Percentiles rank a stretch among this genome's conserved stretches.
Evolutionary conservation across 1,284 basidiomycete genomes (phyloP).

Genomic region (Cryptococcus sp.): DNA sequence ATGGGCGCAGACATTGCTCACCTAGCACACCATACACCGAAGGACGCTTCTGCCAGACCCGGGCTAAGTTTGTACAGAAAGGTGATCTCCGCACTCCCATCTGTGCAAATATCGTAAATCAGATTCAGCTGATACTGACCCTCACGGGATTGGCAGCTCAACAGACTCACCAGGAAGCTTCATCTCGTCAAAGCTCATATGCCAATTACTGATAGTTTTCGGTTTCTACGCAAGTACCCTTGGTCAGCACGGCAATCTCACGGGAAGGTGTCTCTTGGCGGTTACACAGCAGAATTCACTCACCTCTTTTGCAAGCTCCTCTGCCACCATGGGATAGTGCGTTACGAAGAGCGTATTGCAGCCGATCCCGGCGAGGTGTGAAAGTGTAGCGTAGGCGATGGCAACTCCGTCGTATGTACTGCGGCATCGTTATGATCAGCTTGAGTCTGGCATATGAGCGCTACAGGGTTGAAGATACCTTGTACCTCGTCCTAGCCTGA

Average conservation of each 20-base stretch:
- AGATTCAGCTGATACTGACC: conserved; percentile 10
- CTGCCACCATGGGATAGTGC: conserved; percentile 70
- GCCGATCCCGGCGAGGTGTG: conserved; percentile 66
- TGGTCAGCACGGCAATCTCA: background rate
- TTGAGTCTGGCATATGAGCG: background rate
- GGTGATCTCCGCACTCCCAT: conserved; percentile 73
- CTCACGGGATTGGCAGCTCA: no score
- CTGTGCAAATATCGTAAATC: conserved; percentile 53
- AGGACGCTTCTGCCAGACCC: conserved; percentile 77
- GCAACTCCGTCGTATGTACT: conserved; percentile 52
- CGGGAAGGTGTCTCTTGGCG: background rate
- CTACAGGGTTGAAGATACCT: conserved; percentile 14
- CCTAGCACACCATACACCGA: conserved; percentile 85
- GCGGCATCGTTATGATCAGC: background rate
- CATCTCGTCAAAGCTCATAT: conserved; percentile 74
- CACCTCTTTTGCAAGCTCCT: conserved; percentile 61
- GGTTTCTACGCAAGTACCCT: conserved; percentile 22
- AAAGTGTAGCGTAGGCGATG: conserved; percentile 65
- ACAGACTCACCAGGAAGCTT: conserved; percentile 29
- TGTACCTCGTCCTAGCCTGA: conserved; percentile 48
- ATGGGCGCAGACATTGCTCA: conserved; percentile 10
- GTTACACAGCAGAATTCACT: conserved; percentile 22
- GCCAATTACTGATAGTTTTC: conserved; percentile 64
- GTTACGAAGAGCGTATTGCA: conserved; percentile 92
- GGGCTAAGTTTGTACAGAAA: conserved; percentile 76